Evolutionary conservation across 2,329 filamentous ascomycete species (phyloP), one percentile per base, ranked within the genome.

Genomic region (Tolypocladium capitatum): DNA sequence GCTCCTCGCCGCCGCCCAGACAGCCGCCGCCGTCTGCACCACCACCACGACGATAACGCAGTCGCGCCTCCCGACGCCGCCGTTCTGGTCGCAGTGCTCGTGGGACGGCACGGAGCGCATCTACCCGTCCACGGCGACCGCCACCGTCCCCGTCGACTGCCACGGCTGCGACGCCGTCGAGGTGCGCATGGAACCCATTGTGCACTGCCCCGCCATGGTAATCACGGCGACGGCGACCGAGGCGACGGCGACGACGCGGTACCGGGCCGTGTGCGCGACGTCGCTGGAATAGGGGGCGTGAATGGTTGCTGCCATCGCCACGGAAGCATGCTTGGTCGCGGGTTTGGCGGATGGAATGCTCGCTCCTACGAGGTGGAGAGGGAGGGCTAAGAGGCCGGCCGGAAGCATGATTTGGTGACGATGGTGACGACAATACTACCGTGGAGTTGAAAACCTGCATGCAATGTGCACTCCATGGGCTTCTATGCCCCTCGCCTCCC

Each of bases 131-230:
- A 63, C 60, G 1, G 53, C 53, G 9, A 58, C 58, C 7, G 7
- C 56, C 2, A 54, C 49, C 20, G 49, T 44, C 2, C 40, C 54
- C 14, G 48, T 66, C 32, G 55, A 67, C 53, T 67, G 64, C 49
- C 50, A 59, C 41, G 64, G 61, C 2, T 66, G 63, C 49, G 46
- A 53, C 9, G 47, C 51, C 36, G 31, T 66, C 14, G 32, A 36
- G 1, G 51, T 64, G 7, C 30, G 52, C 13, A 35, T 48, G 3
- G 32, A 52, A 52, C 47, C 56, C 32, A 5, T 52, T 35, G 50
- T 59, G 30, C 47, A 48, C 38, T 66, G 63, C 45, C 61, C 61
- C 6, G 56, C 51, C n/a, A 46, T 49, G 45, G 46, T 43, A 1
- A 54, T 60, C 45, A 56, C 49, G 32, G 50, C 51, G 9, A 57